Conservation (phyloP, 805 yeast genomes). For the Starmerella apis region DNA sequence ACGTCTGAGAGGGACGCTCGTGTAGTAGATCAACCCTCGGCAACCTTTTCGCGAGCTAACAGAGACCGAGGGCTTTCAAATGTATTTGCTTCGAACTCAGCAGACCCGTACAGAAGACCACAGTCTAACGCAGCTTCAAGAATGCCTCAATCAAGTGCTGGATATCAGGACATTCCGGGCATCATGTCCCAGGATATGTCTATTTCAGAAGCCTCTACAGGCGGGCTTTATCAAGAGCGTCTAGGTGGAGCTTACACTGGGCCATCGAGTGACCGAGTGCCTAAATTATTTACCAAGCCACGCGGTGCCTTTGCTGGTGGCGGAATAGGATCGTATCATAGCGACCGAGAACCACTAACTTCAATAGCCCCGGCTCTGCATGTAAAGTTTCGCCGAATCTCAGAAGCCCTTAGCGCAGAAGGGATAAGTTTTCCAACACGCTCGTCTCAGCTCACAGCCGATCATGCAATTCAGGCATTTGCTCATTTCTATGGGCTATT, state of each 20-base stretch:
- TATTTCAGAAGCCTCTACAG: neutral
- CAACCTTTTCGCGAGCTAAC: neutral
- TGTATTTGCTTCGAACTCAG: neutral
- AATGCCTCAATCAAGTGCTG: slow-evolving; percentile 4
- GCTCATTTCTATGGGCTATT: slow-evolving; percentile 2
- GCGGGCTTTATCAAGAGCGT: neutral
- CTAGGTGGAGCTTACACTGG: neutral
- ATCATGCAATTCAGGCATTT: slow-evolving; percentile 7
- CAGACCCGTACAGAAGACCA: neutral
- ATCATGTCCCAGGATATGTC: neutral
- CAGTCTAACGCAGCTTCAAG: neutral
- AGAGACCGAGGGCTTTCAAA: slow-evolving; percentile 2
- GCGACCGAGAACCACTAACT: neutral
- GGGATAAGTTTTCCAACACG: slow-evolving; percentile 5
- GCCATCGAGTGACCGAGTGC: neutral
- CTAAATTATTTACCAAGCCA: neutral
- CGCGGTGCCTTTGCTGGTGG: neutral
- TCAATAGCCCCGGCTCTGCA: neutral
- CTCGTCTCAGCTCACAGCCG: neutral
- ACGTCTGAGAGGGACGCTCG: neutral
- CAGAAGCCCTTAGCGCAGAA: neutral
- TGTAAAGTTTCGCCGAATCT: neutral
- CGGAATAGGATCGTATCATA: neutral
- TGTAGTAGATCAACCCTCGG: neutral
- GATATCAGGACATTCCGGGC: neutral